phyloP scores from a whole-genome alignment of 768 basidiomycete genomes.

The Panaeolus cyanescens region DNA sequence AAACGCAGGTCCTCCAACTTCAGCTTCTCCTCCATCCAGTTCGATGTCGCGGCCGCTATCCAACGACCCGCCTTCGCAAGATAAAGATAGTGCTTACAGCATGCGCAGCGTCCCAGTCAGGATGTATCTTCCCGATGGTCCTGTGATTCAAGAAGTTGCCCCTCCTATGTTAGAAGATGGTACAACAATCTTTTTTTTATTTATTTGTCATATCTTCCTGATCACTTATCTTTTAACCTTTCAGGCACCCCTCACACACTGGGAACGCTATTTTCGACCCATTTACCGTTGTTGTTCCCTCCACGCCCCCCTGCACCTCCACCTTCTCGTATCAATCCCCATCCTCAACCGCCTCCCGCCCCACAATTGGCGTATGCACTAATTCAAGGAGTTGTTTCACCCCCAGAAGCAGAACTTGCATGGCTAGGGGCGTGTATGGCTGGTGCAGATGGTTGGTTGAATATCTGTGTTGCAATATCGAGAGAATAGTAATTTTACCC shows the following conservation, averaged over 20 bases:
- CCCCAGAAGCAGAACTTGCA: conserved; percentile 86
- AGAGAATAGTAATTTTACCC: conserved; percentile 20
- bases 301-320: conserved; percentile 45
- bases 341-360: conserved; percentile 33
- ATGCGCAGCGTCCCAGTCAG: conserved; percentile 89
- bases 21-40: conserved; percentile 57
- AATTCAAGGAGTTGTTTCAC: conserved; percentile 83
- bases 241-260: conserved; percentile 77
- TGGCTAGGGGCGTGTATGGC: conserved; percentile 93
- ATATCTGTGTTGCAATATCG: conserved; percentile 75
- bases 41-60: conserved; percentile 67
- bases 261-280: conserved; percentile 61
- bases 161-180: conserved; percentile 80
- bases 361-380: conserved; percentile 72
- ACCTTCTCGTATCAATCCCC: conserved; percentile 41
- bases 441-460: conserved; percentile 95
- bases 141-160: conserved; percentile 88
- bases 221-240: conserved; percentile 1
- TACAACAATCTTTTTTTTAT: conserved; percentile 33
- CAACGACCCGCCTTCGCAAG: conserved; percentile 52
- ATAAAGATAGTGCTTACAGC: conserved; percentile 84
- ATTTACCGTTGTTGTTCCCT: conserved; percentile 82
- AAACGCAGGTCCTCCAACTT: conserved; percentile 58
- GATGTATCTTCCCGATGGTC: conserved; percentile 88
- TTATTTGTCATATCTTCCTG: not conserved